A percentile compares a stretch with the other conserved stretches of the same genome.
Conservation (phyloP, 148 eudicot species). For the Vaccinium corymbosum region DNA sequence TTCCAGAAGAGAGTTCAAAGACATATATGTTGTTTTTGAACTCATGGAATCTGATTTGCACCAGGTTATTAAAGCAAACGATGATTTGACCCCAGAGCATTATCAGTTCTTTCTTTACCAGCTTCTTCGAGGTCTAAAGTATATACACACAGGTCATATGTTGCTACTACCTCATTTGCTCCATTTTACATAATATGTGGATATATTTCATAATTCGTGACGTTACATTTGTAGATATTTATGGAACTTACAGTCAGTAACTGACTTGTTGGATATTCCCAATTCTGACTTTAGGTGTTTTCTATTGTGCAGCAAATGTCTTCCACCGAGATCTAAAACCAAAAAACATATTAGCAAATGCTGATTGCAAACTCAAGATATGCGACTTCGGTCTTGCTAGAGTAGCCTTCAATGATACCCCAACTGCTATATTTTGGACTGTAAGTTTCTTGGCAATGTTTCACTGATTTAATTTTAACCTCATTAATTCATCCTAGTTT, state of each 20-base stretch:
- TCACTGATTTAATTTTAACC: background rate
- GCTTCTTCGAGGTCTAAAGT: slow-evolving; percentile 49
- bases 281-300: slow-evolving; percentile 10
- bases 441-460: slow-evolving; percentile 37
- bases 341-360: slow-evolving; percentile 94
- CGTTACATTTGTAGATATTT: background rate
- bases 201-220: background rate
- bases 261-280: background rate
- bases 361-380: slow-evolving; percentile 94
- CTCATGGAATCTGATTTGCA: slow-evolving; percentile 91
- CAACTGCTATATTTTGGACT: slow-evolving; percentile 97
- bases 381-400: slow-evolving; percentile 99
- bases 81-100: slow-evolving; percentile 90
- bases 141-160: slow-evolving; percentile 46
- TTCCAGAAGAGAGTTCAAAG: slow-evolving; percentile 82
- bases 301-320: slow-evolving; percentile 69
- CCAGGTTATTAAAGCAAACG: slow-evolving; percentile 91
- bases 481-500: background rate
- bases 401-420: slow-evolving; percentile 92
- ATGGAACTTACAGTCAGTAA: background rate
- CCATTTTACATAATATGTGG: background rate
- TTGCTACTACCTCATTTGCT: slow-evolving; percentile 11
- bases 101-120: slow-evolving; percentile 68
- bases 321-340: slow-evolving; percentile 96
- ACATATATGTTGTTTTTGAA: slow-evolving; percentile 91